These are phyloP conservation scores for Coemansia interrupta DNA, from an alignment of 192 early-diverging fungal species.

Conservation along the genomic window DNA sequence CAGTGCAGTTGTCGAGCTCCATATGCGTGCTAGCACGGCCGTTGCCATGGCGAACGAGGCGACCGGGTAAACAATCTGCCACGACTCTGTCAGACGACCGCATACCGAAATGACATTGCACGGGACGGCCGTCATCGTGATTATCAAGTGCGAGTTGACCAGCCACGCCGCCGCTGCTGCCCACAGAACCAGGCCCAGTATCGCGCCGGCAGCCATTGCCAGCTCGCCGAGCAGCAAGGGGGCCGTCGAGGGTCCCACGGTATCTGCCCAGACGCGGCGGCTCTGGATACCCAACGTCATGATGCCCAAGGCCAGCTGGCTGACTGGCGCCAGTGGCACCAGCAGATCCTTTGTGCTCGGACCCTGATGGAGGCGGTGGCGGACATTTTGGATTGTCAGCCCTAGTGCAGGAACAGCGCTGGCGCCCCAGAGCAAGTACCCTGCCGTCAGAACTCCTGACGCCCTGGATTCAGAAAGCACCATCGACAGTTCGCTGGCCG, in stretches of 20 bases:
- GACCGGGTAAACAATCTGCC: conserved; percentile 10
- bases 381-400: conserved; percentile 9
- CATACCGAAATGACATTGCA: too few relatives aligned
- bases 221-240: conserved; percentile 42
- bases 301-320: conserved; percentile 26
- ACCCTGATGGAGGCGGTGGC: not conserved
- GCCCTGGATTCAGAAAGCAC: conserved; percentile 10
- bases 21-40: conserved; percentile 26
- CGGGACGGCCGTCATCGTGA: not conserved
- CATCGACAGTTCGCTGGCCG: conserved; percentile 26
- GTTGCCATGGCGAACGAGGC: conserved; percentile 34
- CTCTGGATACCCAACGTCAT: conserved; percentile 40
- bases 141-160: conserved; percentile 19
- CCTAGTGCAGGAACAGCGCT: conserved; percentile 13
- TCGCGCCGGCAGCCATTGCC: conserved; percentile 38
- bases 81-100: too few relatives aligned
- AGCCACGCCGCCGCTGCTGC: conserved; percentile 29
- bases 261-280: conserved; percentile 31
- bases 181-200: conserved; percentile 39
- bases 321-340: conserved; percentile 12
- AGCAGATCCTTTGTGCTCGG: conserved; percentile 1
- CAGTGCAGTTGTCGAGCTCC: conserved; percentile 16
- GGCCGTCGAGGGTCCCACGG: conserved; percentile 25
- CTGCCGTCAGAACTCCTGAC: conserved; percentile 12
- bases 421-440: conserved; percentile 28